A percentile compares a stretch with the other conserved stretches of the same genome.
Conservation (phyloP, 1,284 basidiomycete species). For the Mycosarcoma maydis region DNA sequence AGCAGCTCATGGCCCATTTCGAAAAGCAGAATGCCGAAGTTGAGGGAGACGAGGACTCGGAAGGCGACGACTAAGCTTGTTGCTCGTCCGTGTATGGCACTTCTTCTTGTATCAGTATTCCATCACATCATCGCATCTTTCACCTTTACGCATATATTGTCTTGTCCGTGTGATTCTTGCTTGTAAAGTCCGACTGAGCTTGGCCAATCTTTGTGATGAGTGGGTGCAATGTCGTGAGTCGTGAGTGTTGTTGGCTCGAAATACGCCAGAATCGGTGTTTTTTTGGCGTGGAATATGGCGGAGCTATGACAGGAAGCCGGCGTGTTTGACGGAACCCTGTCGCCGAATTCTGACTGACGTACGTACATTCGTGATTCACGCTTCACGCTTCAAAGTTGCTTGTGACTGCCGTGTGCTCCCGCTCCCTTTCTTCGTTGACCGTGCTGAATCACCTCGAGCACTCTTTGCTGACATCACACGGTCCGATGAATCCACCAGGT, state of each 20-base stretch:
- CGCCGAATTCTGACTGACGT: not conserved
- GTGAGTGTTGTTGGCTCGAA: not conserved
- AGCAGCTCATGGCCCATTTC: constrained; percentile 66
- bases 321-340: not conserved
- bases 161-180: not conserved
- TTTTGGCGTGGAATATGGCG: not conserved
- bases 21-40: constrained; percentile 67
- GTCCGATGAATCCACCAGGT: constrained; percentile 6
- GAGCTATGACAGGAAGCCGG: not conserved
- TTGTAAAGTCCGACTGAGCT: too few relatives aligned
- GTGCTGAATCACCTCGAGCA: constrained; percentile 3
- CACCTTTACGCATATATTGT: not conserved
- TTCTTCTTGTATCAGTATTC: constrained; percentile 11
- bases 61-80: constrained; percentile 38
- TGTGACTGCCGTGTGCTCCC: too few relatives aligned
- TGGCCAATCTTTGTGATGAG: not conserved
- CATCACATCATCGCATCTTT: not conserved
- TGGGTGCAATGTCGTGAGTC: not conserved
- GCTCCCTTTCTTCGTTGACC: not conserved
- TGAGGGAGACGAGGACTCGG: constrained; percentile 64
- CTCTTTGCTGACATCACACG: not conserved
- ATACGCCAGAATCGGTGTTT: too few relatives aligned
- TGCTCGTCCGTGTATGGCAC: constrained; percentile 1
- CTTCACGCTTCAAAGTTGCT: too few relatives aligned
- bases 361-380: too few relatives aligned